Evolutionary conservation across 2,329 filamentous ascomycete genomes (phyloP).

Genomic region (Ophiocordyceps camponoti-floridani): DNA sequence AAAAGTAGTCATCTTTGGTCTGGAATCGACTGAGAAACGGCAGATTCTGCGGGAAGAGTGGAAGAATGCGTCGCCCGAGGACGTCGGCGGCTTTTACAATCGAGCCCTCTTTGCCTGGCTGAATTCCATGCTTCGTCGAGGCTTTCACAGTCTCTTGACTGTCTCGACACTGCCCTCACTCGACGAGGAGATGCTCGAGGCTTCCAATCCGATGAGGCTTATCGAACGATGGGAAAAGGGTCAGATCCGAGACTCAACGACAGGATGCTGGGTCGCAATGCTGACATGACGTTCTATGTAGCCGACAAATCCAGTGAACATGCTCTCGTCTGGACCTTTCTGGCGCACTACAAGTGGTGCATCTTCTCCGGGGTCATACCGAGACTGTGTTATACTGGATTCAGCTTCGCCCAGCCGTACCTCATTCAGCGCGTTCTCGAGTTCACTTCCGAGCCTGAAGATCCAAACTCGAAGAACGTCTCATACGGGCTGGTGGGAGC

Average conservation of each 20-base stretch:
- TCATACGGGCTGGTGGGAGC: constrained; percentile 21
- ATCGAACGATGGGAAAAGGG: constrained; percentile 3
- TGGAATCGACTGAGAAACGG: constrained; percentile 13
- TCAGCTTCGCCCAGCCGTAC: constrained; percentile 24
- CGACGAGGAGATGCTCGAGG: constrained; percentile 4
- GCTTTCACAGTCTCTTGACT: constrained; percentile 8
- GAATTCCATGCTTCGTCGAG: constrained; percentile 10
- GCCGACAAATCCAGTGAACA: constrained; percentile 7
- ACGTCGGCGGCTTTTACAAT: constrained; percentile 12
- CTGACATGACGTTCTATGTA: background rate
- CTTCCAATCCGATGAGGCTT: constrained; percentile 3
- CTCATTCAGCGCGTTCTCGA: constrained; percentile 18
- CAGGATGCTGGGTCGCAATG: background rate
- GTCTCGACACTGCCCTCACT: constrained; percentile 5
- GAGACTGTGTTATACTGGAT: constrained; percentile 16
- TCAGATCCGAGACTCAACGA: background rate
- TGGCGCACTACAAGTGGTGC: constrained; percentile 9
- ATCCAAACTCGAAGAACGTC: constrained; percentile 8
- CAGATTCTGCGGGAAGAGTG: constrained; percentile 6
- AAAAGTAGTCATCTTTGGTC: constrained; percentile 11
- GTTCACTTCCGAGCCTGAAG: constrained; percentile 10
- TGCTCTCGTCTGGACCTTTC: constrained; percentile 7
- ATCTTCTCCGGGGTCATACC: constrained; percentile 15
- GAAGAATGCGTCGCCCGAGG: constrained; percentile 10
- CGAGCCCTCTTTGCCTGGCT: constrained; percentile 15